Conservation (phyloP, 2,329 filamentous ascomycete species). For the Ophiostoma tasmaniense region DNA sequence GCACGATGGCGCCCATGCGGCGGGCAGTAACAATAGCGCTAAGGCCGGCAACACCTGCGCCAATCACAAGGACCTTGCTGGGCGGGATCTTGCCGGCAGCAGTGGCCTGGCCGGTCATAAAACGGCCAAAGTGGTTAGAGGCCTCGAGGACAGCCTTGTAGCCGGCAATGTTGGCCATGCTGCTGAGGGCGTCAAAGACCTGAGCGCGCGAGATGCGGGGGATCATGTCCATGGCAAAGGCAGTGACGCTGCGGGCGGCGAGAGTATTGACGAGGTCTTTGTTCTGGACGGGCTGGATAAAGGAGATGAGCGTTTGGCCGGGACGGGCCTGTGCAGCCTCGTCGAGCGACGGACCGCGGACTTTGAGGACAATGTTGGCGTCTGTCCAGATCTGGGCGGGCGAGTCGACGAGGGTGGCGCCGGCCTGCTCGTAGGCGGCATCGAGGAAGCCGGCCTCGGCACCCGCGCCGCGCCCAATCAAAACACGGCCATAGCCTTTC, state of each 20-base stretch:
- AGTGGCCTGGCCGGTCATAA: constrained; percentile 81
- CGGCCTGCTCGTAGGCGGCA: constrained; percentile 65
- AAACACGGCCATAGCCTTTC: constrained; percentile 69
- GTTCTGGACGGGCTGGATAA: constrained; percentile 77
- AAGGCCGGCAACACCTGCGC: constrained; percentile 79
- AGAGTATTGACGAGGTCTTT: constrained; percentile 65
- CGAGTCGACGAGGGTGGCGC: constrained; percentile 66
- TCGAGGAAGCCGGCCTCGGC: constrained; percentile 68
- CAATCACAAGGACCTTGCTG: constrained; percentile 83
- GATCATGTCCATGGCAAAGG: constrained; percentile 89
- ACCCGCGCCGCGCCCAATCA: constrained; percentile 77
- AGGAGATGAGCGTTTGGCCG: constrained; percentile 69
- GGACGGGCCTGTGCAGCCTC: constrained; percentile 62
- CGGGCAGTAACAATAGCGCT: constrained; percentile 82
- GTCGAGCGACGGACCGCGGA: constrained; percentile 62
- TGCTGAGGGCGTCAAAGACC: constrained; percentile 79
- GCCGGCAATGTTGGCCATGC: constrained; percentile 90
- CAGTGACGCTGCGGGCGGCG: constrained; percentile 60
- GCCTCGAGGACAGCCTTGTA: constrained; percentile 89
- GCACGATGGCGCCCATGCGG: constrained; percentile 79
- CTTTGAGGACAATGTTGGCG: constrained; percentile 75
- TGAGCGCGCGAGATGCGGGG: constrained; percentile 84
- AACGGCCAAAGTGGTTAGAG: constrained; percentile 80
- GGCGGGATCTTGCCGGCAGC: constrained; percentile 86
- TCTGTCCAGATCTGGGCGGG: constrained; percentile 57